Evolutionary conservation across 352 stramenopile species (phyloP).

Genomic region (Pythium inflatum): DNA sequence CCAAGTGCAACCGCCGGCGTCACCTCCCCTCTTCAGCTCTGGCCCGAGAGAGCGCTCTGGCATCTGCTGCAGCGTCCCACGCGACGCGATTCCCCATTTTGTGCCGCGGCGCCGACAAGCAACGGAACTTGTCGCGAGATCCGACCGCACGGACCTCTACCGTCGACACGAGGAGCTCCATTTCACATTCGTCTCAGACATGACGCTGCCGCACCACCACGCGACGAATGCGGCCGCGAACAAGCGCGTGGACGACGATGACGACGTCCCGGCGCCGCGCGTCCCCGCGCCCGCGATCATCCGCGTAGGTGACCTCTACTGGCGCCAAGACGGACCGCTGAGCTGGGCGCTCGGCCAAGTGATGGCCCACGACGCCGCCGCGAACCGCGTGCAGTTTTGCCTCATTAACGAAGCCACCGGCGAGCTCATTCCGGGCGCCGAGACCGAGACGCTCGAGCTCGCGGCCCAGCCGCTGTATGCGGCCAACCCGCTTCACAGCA

Average conservation of each 20-base stretch:
- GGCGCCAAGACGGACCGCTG: constrained; percentile 67
- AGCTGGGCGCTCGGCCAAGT: constrained; percentile 78
- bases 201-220: constrained; percentile 14
- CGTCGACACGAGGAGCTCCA: too few relatives aligned
- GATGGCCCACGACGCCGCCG: constrained; percentile 42
- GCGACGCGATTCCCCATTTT: not conserved
- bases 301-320: constrained; percentile 81
- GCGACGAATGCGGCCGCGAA: constrained; percentile 11
- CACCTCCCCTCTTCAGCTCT: not conserved
- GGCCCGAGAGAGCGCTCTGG: too few relatives aligned
- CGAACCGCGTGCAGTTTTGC: constrained; percentile 50
- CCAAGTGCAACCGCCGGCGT: constrained; percentile 19
- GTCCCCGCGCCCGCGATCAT: constrained; percentile 27
- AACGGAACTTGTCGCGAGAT: constrained; percentile 22
- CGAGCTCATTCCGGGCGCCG: constrained; percentile 37
- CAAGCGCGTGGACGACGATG: constrained; percentile 2
- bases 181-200: too few relatives aligned
- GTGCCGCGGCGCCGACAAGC: not conserved
- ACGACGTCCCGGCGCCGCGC: constrained; percentile 13
- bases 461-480: constrained; percentile 54
- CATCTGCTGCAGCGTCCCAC: constrained; percentile 10
- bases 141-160: too few relatives aligned
- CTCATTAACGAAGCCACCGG: constrained; percentile 70
- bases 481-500: constrained; percentile 77
- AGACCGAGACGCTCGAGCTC: constrained; percentile 47